phyloP scores from a whole-genome alignment of 306 rosid species.

The Herpetospermum pedunculosum region DNA sequence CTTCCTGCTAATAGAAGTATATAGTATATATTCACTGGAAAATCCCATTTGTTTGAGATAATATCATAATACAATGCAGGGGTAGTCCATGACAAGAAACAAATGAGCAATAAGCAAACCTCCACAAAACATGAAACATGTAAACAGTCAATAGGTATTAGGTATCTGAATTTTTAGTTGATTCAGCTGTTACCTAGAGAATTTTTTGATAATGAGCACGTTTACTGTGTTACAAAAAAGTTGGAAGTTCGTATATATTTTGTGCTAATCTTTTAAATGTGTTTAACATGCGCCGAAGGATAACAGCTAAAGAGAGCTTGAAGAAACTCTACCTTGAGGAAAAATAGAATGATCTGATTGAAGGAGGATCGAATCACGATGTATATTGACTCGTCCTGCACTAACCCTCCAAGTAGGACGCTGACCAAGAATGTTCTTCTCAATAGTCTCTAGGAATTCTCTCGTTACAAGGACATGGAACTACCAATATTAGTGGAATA shows the following conservation, averaged over 20 bases:
- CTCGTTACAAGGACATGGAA: constrained; percentile 36
- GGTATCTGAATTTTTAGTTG: neutral
- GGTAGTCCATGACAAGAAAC: neutral
- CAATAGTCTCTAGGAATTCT: constrained; percentile 54
- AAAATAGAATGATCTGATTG: constrained; percentile 84
- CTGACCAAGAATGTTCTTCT: constrained; percentile 34
- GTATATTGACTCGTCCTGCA: constrained; percentile 50
- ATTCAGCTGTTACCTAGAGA: neutral
- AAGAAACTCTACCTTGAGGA: constrained; percentile 33
- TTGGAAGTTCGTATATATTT: neutral
- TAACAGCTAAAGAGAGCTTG: neutral
- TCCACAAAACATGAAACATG: neutral
- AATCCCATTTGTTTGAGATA: neutral
- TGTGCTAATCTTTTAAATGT: neutral
- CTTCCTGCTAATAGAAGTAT: neutral
- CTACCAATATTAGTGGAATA: constrained; percentile 21
- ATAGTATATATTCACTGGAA: neutral
- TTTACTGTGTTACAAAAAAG: neutral
- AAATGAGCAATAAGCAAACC: neutral
- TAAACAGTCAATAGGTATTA: neutral
- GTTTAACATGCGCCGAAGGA: neutral
- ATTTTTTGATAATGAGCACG: neutral
- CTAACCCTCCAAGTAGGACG: constrained; percentile 81
- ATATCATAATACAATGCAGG: neutral
- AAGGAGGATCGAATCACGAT: constrained; percentile 47